Conservation (phyloP, 2,329 filamentous ascomycete genomes). For the Fusarium sp. region DNA sequence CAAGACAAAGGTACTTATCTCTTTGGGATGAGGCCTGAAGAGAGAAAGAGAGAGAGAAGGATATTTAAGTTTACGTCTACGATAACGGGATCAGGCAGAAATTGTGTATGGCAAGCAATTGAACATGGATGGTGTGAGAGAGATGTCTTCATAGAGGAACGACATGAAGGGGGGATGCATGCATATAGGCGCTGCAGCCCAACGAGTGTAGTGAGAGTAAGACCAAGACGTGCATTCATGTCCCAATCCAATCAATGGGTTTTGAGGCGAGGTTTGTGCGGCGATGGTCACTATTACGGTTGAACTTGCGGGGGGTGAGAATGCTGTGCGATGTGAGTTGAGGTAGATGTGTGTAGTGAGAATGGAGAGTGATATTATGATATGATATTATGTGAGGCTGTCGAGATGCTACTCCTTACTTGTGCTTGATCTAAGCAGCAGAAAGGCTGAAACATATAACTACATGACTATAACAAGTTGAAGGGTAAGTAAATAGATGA, state of each 20-base stretch:
- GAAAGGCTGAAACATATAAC: not conserved
- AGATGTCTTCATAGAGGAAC: constrained; percentile 13
- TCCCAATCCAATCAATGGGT: constrained; percentile 41
- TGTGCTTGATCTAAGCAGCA: not conserved
- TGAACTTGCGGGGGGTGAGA: constrained; percentile 28
- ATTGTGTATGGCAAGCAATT: not conserved
- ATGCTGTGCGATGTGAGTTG: constrained; percentile 29
- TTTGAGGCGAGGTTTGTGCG: constrained; percentile 31
- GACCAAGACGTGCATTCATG: constrained; percentile 10
- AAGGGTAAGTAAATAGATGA: not conserved
- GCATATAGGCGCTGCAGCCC: constrained; percentile 40
- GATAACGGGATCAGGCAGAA: constrained; percentile 13
- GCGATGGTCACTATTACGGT: not conserved
- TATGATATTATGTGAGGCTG: not conserved
- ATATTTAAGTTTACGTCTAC: constrained; percentile 33
- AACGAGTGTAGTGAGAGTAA: constrained; percentile 18
- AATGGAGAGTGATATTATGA: not conserved
- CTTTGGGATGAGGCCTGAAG: constrained; percentile 16
- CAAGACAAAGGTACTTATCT: constrained; percentile 6
- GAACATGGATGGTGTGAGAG: constrained; percentile 33
- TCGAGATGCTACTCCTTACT: not conserved
- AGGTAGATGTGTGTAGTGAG: not conserved
- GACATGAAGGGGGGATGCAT: constrained; percentile 25
- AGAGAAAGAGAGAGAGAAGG: not conserved
- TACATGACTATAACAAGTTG: not conserved